Base-by-base conservation (phyloP, 371 early-diverging fungal species). In the Mortierella sp. region DNA sequence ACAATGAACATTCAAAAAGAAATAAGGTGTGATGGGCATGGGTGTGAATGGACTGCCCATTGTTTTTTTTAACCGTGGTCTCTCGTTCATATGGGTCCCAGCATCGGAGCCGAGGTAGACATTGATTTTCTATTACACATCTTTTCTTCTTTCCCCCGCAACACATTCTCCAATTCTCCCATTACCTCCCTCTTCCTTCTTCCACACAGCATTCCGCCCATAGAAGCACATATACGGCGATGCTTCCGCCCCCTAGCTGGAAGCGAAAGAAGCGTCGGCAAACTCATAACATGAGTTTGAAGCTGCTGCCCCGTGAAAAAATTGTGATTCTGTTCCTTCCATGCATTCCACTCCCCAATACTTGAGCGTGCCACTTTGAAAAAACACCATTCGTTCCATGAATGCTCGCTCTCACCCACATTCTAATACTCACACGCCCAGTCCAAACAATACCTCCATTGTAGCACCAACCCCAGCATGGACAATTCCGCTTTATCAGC, bases 401-500 rank as follows among this genome's bases (percentile, higher is more conserved):
- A 6, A 41, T 41, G 7, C 41, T 41, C 41, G 41, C 41, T 5
- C 41, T 24, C 24, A 56, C 27, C 56, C n/a, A n/a, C 56, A 56
- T 56, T 24, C 6, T 6, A 16, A 5, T 16, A 51, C 51, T 51
- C 51, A 16, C 21, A 21, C 7, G 51, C 21, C 4, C 48, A 11
- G 16, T 12, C 14, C 4, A 46, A 2, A 12, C 14, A 46, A 46
- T 4, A 11, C 16, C 4, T 4, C 16, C 12, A 56, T 56, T 8
- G 56, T 8, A 56, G 38, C 35, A 63, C 38, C 41, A 24, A 21
- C 21, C 41, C 7, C 21, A 6, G 51, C 21, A 21, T 32, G 3
- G 41, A 41, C 21, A 38, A 68, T 68, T 41, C 8, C 41, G 68
- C 38, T 68, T 68, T 68, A 68, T 68, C 68, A 68, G 68, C 68